Conservation (phyloP, 2,329 filamentous ascomycete genomes). For the Aspergillus latus region DNA sequence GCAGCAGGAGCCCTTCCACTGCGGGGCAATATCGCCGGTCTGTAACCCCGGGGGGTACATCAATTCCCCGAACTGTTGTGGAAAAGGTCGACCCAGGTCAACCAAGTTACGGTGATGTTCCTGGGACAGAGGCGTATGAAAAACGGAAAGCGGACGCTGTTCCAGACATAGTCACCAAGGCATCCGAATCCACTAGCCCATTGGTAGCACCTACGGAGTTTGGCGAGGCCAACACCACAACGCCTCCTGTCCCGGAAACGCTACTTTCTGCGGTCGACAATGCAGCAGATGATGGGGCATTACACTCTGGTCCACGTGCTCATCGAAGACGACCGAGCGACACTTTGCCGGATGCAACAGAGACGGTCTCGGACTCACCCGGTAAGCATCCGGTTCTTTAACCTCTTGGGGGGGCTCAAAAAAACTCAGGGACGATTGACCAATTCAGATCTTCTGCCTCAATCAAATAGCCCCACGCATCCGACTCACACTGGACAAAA, state of each 20-base stretch:
- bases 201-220: conserved; percentile 7
- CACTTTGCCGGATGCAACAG: conserved; percentile 44
- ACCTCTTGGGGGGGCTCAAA: conserved; percentile 26
- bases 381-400: conserved; percentile 53
- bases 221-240: conserved; percentile 6
- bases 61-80: conserved; percentile 60
- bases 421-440: conserved; percentile 58
- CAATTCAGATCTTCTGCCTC: conserved; percentile 57
- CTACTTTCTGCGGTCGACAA: conserved; percentile 46
- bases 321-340: conserved; percentile 44
- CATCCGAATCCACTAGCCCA: conserved; percentile 32
- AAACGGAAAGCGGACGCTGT: conserved; percentile 58
- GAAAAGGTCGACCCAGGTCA: conserved; percentile 60
- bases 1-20: conserved; percentile 42
- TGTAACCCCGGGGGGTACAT: conserved; percentile 52
- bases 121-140: conserved; percentile 60
- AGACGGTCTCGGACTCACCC: conserved; percentile 48
- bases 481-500: conserved; percentile 44
- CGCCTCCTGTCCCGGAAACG: conserved; percentile 43
- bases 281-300: conserved; percentile 34
- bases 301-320: conserved; percentile 35
- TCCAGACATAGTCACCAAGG: conserved; percentile 58
- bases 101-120: conserved; percentile 61
- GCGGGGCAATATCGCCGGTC: conserved; percentile 47
- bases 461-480: conserved; percentile 50